Evolutionary conservation across 148 eudicot species (phyloP), one percentile per base, ranked within the genome.

Genomic region (Diospyros kaki): DNA sequence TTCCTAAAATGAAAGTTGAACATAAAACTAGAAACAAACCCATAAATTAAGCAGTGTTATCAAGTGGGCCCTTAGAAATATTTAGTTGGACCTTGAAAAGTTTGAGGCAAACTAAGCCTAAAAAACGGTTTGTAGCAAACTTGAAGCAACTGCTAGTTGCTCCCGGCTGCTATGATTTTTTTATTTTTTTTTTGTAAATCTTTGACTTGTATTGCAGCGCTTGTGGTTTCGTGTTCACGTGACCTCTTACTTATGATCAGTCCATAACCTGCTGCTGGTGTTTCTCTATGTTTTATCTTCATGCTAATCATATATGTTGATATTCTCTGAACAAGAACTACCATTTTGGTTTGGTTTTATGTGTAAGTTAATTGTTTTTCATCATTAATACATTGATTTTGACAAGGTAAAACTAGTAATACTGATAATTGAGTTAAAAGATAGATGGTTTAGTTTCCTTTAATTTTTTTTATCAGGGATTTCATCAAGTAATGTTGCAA

Each of bases 401-500:
- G 28, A 28, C 28, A 28, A 28, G 28, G 28, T 28, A 28, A 28
- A 28, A 28, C 0, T 28, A 28, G 28, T 28, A 28, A 28, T 28
- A 28, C 28, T 28, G 28, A 28, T 28, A 28, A 28, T 28, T 28
- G 28, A 28, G 28, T 28, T 28, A 28, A 28, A 28, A 28, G 28
- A 28, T 28, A 28, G 28, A 28, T 28, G 28, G 28, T 28, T 28
- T 28, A 28, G 28, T 28, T 28, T 28, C 28, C 28, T 28, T 28
- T 28, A 28, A 28, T 28, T 28, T 28, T n/a, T 28, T 28, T 28
- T 0, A 28, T 28, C 28, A 28, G 28, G 28, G 28, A 28, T 28
- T 28, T n/a, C 68, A 42, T 68, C 96, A 14, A 83, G 91, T 75
- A 90, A 90, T 73, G 79, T 78, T 75, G 96, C 91, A 71, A 89